phyloP scores from a whole-genome alignment of 2,329 filamentous ascomycete genomes.

The Colletotrichum lindemuthianum region DNA sequence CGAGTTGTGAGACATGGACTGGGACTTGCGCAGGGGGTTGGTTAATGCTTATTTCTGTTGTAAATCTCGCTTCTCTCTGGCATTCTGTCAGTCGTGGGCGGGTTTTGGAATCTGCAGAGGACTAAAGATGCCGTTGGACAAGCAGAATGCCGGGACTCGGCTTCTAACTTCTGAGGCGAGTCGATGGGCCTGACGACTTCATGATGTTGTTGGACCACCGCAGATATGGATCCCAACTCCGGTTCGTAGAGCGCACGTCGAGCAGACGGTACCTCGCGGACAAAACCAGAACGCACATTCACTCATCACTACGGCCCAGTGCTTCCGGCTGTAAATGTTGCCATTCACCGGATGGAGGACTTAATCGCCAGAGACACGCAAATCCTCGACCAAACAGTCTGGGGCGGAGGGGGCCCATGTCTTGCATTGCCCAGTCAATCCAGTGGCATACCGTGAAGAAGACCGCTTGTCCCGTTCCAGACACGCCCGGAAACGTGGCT shows the following conservation, averaged over 20 bases:
- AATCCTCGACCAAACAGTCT: constrained; percentile 10
- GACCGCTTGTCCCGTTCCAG: background rate
- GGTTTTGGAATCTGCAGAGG: no score
- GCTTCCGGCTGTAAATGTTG: constrained; percentile 10
- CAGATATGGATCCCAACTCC: no score
- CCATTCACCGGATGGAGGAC: constrained; percentile 19
- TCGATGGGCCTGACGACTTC: no score
- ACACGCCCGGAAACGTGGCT: constrained; percentile 14
- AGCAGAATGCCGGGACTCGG: constrained; percentile 4
- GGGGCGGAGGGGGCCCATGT: no score
- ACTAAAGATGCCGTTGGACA: constrained; percentile 18
- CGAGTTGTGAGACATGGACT: background rate
- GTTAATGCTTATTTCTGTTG: no score
- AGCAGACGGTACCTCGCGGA: background rate
- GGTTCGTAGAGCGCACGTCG: no score
- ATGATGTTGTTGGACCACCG: background rate
- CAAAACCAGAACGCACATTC: background rate
- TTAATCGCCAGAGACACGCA: constrained; percentile 7
- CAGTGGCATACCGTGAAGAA: no score
- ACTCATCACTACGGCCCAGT: background rate
- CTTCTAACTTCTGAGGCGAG: background rate
- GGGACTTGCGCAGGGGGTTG: no score
- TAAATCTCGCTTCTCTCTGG: background rate
- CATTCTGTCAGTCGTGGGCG: no score
- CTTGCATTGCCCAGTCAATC: no score